Percentiles rank a stretch among this genome's conserved stretches.
Conservation (phyloP, 441 rosid genomes). For the Erodium texanum region DNA sequence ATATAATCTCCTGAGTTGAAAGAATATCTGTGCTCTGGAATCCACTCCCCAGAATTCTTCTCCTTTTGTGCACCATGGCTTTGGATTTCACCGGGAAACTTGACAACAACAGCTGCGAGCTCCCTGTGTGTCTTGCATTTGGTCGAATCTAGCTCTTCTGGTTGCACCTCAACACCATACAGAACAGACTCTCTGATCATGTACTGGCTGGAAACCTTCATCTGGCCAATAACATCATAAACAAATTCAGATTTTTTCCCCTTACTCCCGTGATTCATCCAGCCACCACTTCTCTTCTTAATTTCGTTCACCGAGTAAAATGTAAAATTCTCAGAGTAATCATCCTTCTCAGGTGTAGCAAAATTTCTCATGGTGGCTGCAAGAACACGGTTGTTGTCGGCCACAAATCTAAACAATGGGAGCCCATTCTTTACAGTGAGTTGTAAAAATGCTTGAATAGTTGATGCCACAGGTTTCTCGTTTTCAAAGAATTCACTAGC, state of each 20-base stretch:
- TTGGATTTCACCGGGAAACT: conserved; percentile 15
- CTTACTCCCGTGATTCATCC: conserved; percentile 60
- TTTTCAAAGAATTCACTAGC: conserved; percentile 22
- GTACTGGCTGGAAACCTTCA: conserved; percentile 32
- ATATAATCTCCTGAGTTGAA: conserved; percentile 4
- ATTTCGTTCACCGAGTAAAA: conserved; percentile 54
- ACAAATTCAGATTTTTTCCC: conserved; percentile 38
- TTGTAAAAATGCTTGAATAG: conserved; percentile 46
- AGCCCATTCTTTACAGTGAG: conserved; percentile 50
- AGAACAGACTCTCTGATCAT: conserved; percentile 49
- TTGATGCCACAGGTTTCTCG: conserved; percentile 30
- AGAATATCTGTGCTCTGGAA: conserved; percentile 12
- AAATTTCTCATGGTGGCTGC: conserved; percentile 44
- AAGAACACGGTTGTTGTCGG: conserved; percentile 45
- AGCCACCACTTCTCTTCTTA: conserved; percentile 53
- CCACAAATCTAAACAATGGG: conserved; percentile 58
- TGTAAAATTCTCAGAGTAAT: conserved; percentile 35
- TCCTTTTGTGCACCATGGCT: not conserved
- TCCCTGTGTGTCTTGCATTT: no score
- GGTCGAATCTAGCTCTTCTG: no score
- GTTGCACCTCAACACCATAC: conserved; percentile 35
- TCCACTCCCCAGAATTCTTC: conserved; percentile 10
- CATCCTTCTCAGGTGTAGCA: conserved; percentile 31
- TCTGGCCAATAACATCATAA: conserved; percentile 53
- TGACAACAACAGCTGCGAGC: conserved; percentile 14